Conservation (phyloP, 2,329 filamentous ascomycete genomes). For the Penicillium palitans region DNA sequence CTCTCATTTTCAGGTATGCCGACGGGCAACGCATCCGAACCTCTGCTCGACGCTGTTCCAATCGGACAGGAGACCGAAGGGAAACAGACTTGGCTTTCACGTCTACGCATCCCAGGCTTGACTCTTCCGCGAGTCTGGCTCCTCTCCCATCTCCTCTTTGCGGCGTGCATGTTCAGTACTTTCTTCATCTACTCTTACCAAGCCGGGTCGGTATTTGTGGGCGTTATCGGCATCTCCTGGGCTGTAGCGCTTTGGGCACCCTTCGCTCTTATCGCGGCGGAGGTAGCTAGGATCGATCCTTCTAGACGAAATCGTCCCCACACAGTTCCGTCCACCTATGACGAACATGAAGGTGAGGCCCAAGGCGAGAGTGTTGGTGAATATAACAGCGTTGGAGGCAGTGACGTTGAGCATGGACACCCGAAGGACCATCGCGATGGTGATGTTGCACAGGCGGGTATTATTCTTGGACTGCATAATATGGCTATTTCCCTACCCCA, state of each 20-base stretch:
- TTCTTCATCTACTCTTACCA: constrained; percentile 72
- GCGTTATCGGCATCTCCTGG: constrained; percentile 85
- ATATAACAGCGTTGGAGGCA: not conserved
- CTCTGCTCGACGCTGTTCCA: constrained; percentile 26
- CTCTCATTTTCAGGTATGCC: constrained; percentile 36
- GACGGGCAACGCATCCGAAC: constrained; percentile 34
- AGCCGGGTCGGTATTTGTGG: constrained; percentile 74
- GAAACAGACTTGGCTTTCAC: constrained; percentile 51
- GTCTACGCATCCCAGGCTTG: constrained; percentile 74
- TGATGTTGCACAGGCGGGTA: constrained; percentile 74
- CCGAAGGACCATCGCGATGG: constrained; percentile 34
- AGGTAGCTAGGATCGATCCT: constrained; percentile 81
- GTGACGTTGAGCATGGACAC: constrained; percentile 32
- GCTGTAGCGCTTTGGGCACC: constrained; percentile 91
- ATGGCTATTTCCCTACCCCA: constrained; percentile 91
- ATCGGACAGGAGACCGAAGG: constrained; percentile 16
- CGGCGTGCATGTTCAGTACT: constrained; percentile 77
- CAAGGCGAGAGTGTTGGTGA: constrained; percentile 6
- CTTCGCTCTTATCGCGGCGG: constrained; percentile 90
- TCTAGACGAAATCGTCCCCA: constrained; percentile 55
- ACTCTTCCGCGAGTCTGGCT: constrained; percentile 90
- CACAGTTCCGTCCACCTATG: constrained; percentile 13
- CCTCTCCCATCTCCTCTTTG: constrained; percentile 79
- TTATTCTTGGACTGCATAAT: constrained; percentile 93
- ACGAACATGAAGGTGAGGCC: not conserved